Percentiles rank a stretch among this genome's conserved stretches.
Evolutionary conservation across 2,329 filamentous ascomycete species (phyloP).

Genomic region (Apiospora pterosperma): DNA sequence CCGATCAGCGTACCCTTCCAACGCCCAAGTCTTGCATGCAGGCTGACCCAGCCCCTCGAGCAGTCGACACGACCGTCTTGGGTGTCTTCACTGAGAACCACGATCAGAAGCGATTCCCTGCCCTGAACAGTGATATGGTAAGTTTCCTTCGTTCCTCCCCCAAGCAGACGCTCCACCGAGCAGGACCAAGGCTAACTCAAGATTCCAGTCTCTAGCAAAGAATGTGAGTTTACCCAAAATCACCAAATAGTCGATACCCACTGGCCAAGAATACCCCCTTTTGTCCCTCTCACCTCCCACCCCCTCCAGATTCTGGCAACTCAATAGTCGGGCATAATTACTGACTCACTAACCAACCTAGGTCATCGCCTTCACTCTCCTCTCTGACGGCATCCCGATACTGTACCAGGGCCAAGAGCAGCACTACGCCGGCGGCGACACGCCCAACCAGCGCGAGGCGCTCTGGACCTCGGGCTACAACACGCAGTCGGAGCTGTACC

Average conservation of each 20-base stretch:
- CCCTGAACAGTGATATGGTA: slow-evolving; percentile 39
- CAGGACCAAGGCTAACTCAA: neutral
- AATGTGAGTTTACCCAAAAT: slow-evolving; percentile 28
- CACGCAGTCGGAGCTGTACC: slow-evolving; percentile 40
- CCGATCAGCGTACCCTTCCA: too few species aligned
- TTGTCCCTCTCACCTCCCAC: neutral
- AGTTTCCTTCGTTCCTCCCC: slow-evolving; percentile 5
- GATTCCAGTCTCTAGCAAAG: slow-evolving; percentile 34
- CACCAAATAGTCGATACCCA: neutral
- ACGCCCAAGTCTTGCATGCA: neutral
- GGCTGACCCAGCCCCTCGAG: neutral
- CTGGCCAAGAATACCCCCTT: neutral
- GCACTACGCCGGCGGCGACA: slow-evolving; percentile 39
- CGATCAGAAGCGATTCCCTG: slow-evolving; percentile 42
- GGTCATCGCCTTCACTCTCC: slow-evolving; percentile 49
- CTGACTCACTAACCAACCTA: neutral
- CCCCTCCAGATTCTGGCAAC: too few species aligned
- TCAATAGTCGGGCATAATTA: too few species aligned
- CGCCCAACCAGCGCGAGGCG: slow-evolving; percentile 46
- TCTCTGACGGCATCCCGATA: slow-evolving; percentile 53
- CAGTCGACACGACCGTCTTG: slow-evolving; percentile 30
- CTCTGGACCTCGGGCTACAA: slow-evolving; percentile 45
- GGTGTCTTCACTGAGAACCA: slow-evolving; percentile 49
- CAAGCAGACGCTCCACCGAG: slow-evolving; percentile 10
- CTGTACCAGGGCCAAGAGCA: slow-evolving; percentile 59